Percentiles rank a stretch among this genome's conserved stretches.
Conservation (phyloP, 2,329 filamentous ascomycete species). For the Pyrenochaeta sp. region DNA sequence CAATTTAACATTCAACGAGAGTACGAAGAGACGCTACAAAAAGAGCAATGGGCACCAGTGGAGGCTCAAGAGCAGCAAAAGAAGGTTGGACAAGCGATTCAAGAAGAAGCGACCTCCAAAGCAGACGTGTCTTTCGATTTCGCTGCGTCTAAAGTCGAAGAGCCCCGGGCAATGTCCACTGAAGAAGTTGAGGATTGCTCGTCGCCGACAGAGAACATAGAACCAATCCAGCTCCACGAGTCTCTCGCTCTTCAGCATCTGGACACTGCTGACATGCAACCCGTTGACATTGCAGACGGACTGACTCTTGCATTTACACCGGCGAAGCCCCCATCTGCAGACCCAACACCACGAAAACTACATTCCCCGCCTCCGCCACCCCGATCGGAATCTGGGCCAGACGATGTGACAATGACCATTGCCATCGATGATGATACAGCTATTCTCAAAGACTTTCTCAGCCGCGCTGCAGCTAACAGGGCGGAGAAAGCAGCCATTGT, state of each 20-base stretch:
- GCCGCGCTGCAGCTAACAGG: conserved; percentile 58
- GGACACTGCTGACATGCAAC: background rate
- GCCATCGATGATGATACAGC: conserved; percentile 58
- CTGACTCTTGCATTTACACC: conserved; percentile 34
- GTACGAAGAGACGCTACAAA: conserved; percentile 16
- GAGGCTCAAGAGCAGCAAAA: background rate
- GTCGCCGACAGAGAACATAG: background rate
- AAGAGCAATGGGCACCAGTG: background rate
- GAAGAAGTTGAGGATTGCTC: background rate
- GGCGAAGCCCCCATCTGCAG: conserved; percentile 14
- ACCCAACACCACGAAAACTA: conserved; percentile 32
- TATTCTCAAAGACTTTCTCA: conserved; percentile 59
- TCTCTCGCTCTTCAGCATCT: background rate
- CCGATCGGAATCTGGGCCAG: conserved; percentile 26
- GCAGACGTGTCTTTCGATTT: background rate
- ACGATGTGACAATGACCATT: conserved; percentile 43
- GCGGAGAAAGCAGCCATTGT: conserved; percentile 46
- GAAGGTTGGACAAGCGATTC: background rate
- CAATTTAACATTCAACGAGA: conserved; percentile 39
- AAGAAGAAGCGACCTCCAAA: background rate
- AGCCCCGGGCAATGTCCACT: background rate
- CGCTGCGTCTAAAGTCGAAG: background rate
- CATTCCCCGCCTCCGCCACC: conserved; percentile 41
- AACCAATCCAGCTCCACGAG: background rate
- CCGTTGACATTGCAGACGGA: conserved; percentile 41